Base-by-base conservation (phyloP, 2,329 filamentous ascomycete genomes). In the Chaetomium olivaceum region DNA sequence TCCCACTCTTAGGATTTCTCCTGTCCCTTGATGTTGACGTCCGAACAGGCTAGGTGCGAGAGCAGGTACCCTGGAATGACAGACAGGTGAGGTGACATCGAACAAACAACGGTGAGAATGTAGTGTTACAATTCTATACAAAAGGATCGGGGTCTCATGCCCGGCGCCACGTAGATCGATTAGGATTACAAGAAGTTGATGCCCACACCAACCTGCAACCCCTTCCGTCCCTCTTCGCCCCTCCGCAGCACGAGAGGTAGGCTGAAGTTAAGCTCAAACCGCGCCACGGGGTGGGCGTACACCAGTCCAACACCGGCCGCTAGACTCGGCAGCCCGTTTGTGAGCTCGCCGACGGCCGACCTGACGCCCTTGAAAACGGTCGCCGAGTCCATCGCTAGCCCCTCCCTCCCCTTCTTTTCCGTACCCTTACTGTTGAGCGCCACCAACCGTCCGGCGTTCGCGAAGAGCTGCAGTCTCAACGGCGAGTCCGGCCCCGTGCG, bases 191-290 rank as follows among this genome's bases (percentile, higher is more conserved):
- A 80, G 76, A 99, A 97, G 80, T 91, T 96, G 75, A 99, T 93
- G 58, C 95, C 95, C 50, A 99, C 92, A n/a, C 95, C 95, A 73
- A 99, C 89, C 76, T 95, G 93, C 69, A 99, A 76, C 0, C 95
- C 95, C 80, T 99, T 99, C 63, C 94, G 87, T 19, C 88, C 89
- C 72, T 95, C 89, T 79, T 99, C 95, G 43, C 92, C 93, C 69
- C 85, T 89, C 65, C 95, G 85, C 73, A 92, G 77, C 21, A 94
- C 89, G 66, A 99, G 77, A 1, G 95, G 95, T 71, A 99, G 77
- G 72, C 91, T 93, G 76, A 99, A 97, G 79, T 99, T 99, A 71
- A 99, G 82, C 81, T 99, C 95, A 70, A 99, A 97, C 63, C 95
- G 83, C 12, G 95, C 95, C 23, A 94, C 90, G 0, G 93, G 93